Base-by-base conservation (phyloP, 1,139 yeast genomes). In the Eremothecium sinecaudum region DNA sequence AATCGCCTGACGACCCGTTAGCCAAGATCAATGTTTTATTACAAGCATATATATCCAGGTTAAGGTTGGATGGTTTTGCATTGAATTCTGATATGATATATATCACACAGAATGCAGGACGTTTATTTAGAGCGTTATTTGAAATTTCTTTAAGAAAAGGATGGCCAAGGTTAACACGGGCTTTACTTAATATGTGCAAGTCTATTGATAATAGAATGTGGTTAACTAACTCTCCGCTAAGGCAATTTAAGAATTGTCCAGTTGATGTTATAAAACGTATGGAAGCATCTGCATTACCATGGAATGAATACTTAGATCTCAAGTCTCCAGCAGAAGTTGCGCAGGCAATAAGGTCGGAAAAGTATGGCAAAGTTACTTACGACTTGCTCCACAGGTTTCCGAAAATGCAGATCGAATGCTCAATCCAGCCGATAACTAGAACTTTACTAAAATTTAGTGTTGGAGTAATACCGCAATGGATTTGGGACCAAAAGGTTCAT, bases 21-120 rank as follows among this genome's bases (percentile, higher is more conserved):
- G 82, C 94, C 0, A 92, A 92, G 53, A 73, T 83, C 20, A 84
- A 79, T 46, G 74, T 84, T 5, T 59, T 92, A 24, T 61, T 90
- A 9, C 98, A 92, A 52, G 73, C 94, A 0, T 86, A 82, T 49
- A 79, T 92, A 12, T 82, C 96, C 1, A 61, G 79, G 22, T 61
- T 87, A 25, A 62, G 67, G 8, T 63, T 92, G 11, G 93, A 81
- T 2, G 98, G 97, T 1, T 83, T 83, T 63, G 96, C 97, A 0
- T 61, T 92, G 39, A 75, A 80, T 68, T 77, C 96, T 0, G 99
- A 92, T 61, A 86, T 87, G 96, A 70, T 83, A 3, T 90, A 83
- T 50, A 74, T 92, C 26, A 82, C 92, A 0, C 98, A 90, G 55
- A 83, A 94, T 24, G 97, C 96, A 1, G 93, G 93, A 5, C 71